A percentile compares a stretch with the other conserved stretches of the same genome.
Evolutionary conservation across 2,329 filamentous ascomycete species (phyloP).

Genomic region (Arthrinium phaeospermum): DNA sequence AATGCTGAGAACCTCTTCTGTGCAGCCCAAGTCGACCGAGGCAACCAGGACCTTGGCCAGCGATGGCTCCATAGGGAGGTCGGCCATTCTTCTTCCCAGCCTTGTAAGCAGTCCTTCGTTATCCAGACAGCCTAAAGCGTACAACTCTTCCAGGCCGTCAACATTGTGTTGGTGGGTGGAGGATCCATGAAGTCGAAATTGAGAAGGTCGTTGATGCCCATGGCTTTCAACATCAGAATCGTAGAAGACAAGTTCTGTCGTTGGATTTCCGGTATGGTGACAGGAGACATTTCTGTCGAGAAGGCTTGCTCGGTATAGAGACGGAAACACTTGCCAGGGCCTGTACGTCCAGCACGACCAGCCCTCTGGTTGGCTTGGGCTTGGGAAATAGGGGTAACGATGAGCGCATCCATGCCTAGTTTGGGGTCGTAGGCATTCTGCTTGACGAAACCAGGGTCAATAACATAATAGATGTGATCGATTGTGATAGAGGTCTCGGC

Average conservation of each 20-base stretch:
- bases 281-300: slow-evolving; percentile 96
- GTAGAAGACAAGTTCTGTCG: slow-evolving; percentile 90
- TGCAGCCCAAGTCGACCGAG: slow-evolving; percentile 85
- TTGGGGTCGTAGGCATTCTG: slow-evolving; percentile 97
- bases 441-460: slow-evolving; percentile 97
- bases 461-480: slow-evolving; percentile 95
- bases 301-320: slow-evolving; percentile 95
- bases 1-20: slow-evolving; percentile 92
- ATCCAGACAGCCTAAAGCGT: slow-evolving; percentile 88
- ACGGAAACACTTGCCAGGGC: slow-evolving; percentile 94
- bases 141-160: slow-evolving; percentile 95
- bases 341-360: slow-evolving; percentile 90
- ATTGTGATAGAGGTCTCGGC: slow-evolving; percentile 98
- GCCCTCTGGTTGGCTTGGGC: slow-evolving; percentile 95
- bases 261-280: slow-evolving; percentile 95
- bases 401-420: slow-evolving; percentile 94
- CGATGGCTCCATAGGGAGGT: slow-evolving; percentile 96
- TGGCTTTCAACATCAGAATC: slow-evolving; percentile 97
- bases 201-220: slow-evolving; percentile 97
- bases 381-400: slow-evolving; percentile 95
- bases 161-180: slow-evolving; percentile 95
- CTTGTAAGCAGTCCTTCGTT: slow-evolving; percentile 94
- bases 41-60: slow-evolving; percentile 90
- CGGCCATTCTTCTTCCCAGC: slow-evolving; percentile 94
- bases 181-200: slow-evolving; percentile 99